These are phyloP conservation scores for Penicillium fimorum DNA, from an alignment of 495 filamentous ascomycete species.

Conservation along the genomic window DNA sequence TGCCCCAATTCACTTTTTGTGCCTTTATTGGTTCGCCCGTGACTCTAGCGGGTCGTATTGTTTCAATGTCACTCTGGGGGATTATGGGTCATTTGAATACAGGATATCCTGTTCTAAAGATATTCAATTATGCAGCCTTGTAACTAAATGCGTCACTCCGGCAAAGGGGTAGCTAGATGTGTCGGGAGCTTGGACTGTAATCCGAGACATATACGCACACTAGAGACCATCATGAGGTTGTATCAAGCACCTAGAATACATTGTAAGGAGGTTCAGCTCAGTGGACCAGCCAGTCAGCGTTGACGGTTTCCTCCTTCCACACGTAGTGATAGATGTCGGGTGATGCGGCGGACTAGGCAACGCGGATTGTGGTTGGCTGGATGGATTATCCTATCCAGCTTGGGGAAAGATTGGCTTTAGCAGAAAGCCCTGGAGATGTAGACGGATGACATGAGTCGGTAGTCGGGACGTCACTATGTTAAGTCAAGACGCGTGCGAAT, in stretches of 20 bases:
- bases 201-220: conserved; percentile 5
- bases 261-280: conserved; percentile 6
- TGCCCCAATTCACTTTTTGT: neutral
- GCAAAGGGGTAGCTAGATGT: neutral
- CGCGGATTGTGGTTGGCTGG: conserved; percentile 13
- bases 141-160: neutral
- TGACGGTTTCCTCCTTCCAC: conserved; percentile 15
- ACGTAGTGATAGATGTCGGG: conserved; percentile 29
- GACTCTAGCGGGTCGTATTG: neutral
- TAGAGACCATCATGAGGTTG: conserved; percentile 2
- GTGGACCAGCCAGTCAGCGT: conserved; percentile 17
- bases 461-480: conserved; percentile 11
- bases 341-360: conserved; percentile 14
- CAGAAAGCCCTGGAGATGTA: neutral
- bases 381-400: neutral
- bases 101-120: neutral
- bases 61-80: conserved; percentile 1
- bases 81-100: neutral
- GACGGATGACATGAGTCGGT: conserved; percentile 9
- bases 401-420: neutral
- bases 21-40: neutral
- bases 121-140: conserved; percentile 6
- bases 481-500: conserved; percentile 25
- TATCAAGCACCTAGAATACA: neutral
- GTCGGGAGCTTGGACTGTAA: conserved; percentile 9